Conservation (phyloP, 768 basidiomycete species). For the Amanita brunnescens region DNA sequence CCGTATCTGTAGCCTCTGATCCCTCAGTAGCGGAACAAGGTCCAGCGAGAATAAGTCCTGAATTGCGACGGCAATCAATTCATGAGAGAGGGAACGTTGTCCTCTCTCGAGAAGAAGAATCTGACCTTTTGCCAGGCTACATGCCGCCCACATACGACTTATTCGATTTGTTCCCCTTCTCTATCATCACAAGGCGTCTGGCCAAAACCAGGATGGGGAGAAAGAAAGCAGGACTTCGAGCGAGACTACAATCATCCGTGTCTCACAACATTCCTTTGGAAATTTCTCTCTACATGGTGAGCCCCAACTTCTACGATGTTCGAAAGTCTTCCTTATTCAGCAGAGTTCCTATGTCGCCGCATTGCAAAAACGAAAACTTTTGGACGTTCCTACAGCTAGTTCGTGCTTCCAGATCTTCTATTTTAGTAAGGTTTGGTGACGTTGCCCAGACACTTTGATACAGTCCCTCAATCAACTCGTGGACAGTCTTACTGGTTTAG, state of each 20-base stretch:
- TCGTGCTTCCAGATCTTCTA: conserved; percentile 16
- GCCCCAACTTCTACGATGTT: conserved; percentile 11
- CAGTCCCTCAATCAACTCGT: conserved; percentile 45
- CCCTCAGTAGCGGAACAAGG: not conserved
- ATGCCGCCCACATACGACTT: conserved; percentile 52
- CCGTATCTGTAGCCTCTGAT: not conserved
- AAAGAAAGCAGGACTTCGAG: conserved; percentile 47
- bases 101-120: conserved; percentile 33
- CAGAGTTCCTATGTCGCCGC: conserved; percentile 63
- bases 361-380: conserved; percentile 44
- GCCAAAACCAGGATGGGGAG: conserved; percentile 41
- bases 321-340: not conserved
- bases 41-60: not conserved
- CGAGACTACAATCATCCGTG: conserved; percentile 35
- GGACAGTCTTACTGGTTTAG: conserved; percentile 59
- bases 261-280: conserved; percentile 63
- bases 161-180: conserved; percentile 66
- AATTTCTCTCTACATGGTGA: conserved; percentile 57
- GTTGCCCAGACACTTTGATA: conserved; percentile 34
- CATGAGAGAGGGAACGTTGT: conserved; percentile 23
- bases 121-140: conserved; percentile 40
- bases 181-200: conserved; percentile 41
- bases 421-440: not conserved
- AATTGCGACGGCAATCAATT: not conserved
- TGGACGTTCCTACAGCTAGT: conserved; percentile 58